A percentile compares a stretch with the other conserved stretches of the same genome.
These are phyloP conservation scores for Fusarium tjaetaba DNA, from an alignment of 2,329 filamentous ascomycete genomes.

Conservation along the genomic window DNA sequence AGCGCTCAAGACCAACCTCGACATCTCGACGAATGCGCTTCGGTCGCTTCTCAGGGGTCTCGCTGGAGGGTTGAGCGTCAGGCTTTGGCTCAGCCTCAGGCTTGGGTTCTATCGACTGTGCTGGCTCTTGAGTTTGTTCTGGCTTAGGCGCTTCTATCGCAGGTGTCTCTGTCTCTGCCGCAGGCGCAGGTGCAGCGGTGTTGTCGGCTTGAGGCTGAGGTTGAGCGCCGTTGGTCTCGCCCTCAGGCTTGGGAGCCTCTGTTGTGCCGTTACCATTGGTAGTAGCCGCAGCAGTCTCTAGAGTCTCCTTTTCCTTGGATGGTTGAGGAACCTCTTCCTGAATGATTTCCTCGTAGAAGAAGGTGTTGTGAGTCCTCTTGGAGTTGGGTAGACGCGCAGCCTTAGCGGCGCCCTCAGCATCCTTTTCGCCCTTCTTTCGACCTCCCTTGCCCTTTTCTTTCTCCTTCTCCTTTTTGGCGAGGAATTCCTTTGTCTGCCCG, in stretches of 20 bases:
- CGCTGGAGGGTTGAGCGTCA: constrained; percentile 36
- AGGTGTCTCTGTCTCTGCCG: not conserved
- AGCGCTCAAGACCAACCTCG: constrained; percentile 81
- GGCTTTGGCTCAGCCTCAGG: constrained; percentile 30
- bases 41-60: constrained; percentile 58
- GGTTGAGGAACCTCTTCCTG: constrained; percentile 60
- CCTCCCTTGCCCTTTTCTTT: constrained; percentile 70
- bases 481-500: constrained; percentile 82
- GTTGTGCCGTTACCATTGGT: constrained; percentile 36
- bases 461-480: constrained; percentile 84
- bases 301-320: constrained; percentile 47
- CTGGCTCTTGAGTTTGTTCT: constrained; percentile 36
- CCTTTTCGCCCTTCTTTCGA: constrained; percentile 63
- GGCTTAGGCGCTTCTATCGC: constrained; percentile 42
- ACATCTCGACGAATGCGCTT: constrained; percentile 72
- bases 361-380: constrained; percentile 74
- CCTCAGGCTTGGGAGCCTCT: constrained; percentile 22
- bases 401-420: constrained; percentile 65
- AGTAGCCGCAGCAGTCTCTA: constrained; percentile 4
- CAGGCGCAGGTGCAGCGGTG: not conserved
- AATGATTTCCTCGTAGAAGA: constrained; percentile 76
- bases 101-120: constrained; percentile 33
- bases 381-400: constrained; percentile 74
- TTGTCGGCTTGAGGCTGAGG: constrained; percentile 19
- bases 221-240: constrained; percentile 25